Conservation (phyloP, 306 rosid genomes). For the Sindora glabra region DNA sequence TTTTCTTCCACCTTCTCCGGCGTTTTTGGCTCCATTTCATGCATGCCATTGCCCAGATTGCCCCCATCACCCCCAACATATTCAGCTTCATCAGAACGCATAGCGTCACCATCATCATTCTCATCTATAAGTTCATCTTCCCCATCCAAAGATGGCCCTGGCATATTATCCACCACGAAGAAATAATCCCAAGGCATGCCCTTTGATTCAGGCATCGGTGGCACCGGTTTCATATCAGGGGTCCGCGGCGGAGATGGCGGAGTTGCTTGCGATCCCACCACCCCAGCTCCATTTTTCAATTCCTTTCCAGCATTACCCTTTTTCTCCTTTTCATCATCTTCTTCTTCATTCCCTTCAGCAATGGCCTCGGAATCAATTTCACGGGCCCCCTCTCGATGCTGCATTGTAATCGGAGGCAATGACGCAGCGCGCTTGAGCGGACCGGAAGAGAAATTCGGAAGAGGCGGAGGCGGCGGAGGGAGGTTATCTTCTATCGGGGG, state of each 20-base stretch:
- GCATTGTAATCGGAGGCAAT: constrained; percentile 46
- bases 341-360: constrained; percentile 39
- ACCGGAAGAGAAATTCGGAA: constrained; percentile 55
- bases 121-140: constrained; percentile 25
- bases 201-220: constrained; percentile 67
- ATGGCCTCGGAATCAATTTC: constrained; percentile 23
- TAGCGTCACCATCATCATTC: constrained; percentile 19
- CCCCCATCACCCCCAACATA: neutral
- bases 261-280: constrained; percentile 7
- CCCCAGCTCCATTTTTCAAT: constrained; percentile 6
- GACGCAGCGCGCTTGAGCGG: constrained; percentile 56
- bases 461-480: constrained; percentile 68
- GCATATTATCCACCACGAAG: constrained; percentile 51
- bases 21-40: constrained; percentile 60
- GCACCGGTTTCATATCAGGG: constrained; percentile 38
- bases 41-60: neutral
- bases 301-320: constrained; percentile 9
- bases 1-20: constrained; percentile 51
- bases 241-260: constrained; percentile 25
- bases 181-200: constrained; percentile 79
- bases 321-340: constrained; percentile 1
- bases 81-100: constrained; percentile 15
- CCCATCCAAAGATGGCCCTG: constrained; percentile 41
- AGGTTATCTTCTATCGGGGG: constrained; percentile 31
- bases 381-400: constrained; percentile 11